These are phyloP conservation scores for Fusarium scirpi DNA, from an alignment of 2,329 filamentous ascomycete species.

Conservation along the genomic window DNA sequence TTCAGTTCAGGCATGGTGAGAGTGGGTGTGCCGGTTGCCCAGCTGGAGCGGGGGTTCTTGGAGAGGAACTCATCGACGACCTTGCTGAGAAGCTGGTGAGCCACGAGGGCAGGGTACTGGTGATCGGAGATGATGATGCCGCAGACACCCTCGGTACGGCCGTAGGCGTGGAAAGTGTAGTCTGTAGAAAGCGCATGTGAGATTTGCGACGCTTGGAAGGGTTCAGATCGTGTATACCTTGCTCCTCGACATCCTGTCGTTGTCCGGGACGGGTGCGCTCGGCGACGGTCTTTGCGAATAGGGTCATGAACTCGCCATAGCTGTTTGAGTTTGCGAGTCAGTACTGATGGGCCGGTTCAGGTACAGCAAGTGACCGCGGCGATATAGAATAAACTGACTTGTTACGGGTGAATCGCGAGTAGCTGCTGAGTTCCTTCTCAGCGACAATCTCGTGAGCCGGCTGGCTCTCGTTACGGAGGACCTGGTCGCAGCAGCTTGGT, in stretches of 20 bases:
- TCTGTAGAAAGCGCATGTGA: slow-evolving; percentile 53
- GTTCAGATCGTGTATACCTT: slow-evolving; percentile 62
- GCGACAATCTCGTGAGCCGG: slow-evolving; percentile 81
- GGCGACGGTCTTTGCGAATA: slow-evolving; percentile 89
- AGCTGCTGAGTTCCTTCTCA: slow-evolving; percentile 82
- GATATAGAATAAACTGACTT: slow-evolving; percentile 63
- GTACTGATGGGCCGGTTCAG: slow-evolving; percentile 2
- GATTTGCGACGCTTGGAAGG: slow-evolving; percentile 2
- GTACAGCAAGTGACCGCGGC: neutral
- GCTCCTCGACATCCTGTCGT: slow-evolving; percentile 86
- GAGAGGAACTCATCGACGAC: slow-evolving; percentile 87
- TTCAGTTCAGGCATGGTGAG: slow-evolving; percentile 79
- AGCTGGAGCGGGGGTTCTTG: slow-evolving; percentile 77
- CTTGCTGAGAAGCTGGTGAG: slow-evolving; percentile 88
- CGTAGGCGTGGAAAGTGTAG: slow-evolving; percentile 83
- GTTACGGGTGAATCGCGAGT: slow-evolving; percentile 81
- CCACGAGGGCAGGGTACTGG: slow-evolving; percentile 81
- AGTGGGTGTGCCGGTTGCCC: slow-evolving; percentile 65
- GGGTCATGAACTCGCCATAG: slow-evolving; percentile 77
- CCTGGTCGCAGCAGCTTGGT: slow-evolving; percentile 61
- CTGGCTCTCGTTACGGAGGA: slow-evolving; percentile 83
- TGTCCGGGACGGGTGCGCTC: slow-evolving; percentile 85
- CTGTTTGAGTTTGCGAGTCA: slow-evolving; percentile 43
- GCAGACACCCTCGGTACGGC: slow-evolving; percentile 78
- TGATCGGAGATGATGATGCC: slow-evolving; percentile 83